These are phyloP conservation scores for Corylus americana DNA, from an alignment of 306 rosid species.

Conservation along the genomic window DNA sequence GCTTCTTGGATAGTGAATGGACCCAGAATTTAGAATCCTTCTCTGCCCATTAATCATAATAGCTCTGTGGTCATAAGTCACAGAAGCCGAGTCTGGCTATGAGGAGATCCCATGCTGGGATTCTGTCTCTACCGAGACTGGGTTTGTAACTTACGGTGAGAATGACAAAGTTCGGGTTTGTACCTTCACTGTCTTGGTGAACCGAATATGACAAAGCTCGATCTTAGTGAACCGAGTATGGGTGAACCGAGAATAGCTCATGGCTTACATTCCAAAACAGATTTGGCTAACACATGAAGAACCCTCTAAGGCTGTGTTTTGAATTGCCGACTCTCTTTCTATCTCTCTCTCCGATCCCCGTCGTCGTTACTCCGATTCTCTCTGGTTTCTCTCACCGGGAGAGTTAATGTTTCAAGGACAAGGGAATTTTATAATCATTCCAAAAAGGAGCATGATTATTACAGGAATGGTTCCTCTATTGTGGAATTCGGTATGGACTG, in stretches of 20 bases:
- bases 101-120: too few species aligned
- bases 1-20: slow-evolving; percentile 98
- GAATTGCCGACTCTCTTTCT: slow-evolving; percentile 3
- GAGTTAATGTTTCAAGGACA: slow-evolving; percentile 50
- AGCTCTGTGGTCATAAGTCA: slow-evolving; percentile 20
- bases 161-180: too few species aligned
- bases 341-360: not conserved
- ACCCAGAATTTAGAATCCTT: slow-evolving; percentile 56
- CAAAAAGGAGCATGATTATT: slow-evolving; percentile 33
- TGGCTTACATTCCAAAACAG: too few species aligned
- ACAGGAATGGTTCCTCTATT: slow-evolving; percentile 24
- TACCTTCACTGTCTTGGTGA: too few species aligned
- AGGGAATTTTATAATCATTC: slow-evolving; percentile 41
- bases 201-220: too few species aligned
- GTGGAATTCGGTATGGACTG: slow-evolving; percentile 13
- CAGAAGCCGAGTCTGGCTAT: not conserved
- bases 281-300: not conserved
- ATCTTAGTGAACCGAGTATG: too few species aligned
- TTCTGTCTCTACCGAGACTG: too few species aligned
- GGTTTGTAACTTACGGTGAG: too few species aligned
- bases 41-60: slow-evolving; percentile 4
- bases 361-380: not conserved
- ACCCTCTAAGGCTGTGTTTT: not conserved
- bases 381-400: slow-evolving; percentile 42
- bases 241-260: too few species aligned